These are phyloP conservation scores for Elsinoe batatas DNA, from an alignment of 2,329 filamentous ascomycete species.

Conservation along the genomic window DNA sequence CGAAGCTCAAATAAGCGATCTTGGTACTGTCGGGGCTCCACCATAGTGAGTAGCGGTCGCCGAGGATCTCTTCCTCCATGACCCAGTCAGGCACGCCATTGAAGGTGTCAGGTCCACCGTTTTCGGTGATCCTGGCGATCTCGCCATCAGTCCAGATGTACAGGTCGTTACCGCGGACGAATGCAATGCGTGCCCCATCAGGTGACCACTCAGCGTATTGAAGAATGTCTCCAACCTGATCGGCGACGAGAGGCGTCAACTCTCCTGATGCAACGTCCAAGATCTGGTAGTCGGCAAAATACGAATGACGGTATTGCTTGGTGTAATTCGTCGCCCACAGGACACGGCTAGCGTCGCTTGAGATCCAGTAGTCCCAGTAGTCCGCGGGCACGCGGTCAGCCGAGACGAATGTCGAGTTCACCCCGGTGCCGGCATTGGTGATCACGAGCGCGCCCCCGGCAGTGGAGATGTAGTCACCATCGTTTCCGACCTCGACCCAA, in stretches of 20 bases:
- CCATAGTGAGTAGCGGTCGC: constrained; percentile 44
- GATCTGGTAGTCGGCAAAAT: constrained; percentile 56
- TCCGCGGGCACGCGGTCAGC: constrained; percentile 48
- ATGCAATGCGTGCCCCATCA: constrained; percentile 49
- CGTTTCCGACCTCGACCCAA: constrained; percentile 50
- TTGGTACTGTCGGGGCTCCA: constrained; percentile 48
- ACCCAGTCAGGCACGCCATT: constrained; percentile 58
- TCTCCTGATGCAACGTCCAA: constrained; percentile 51
- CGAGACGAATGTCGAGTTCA: constrained; percentile 48
- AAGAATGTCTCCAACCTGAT: constrained; percentile 56
- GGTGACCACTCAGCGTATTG: constrained; percentile 57
- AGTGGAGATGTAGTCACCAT: constrained; percentile 52
- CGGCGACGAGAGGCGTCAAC: constrained; percentile 45
- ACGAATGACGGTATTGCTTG: constrained; percentile 59
- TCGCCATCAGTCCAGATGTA: constrained; percentile 49
- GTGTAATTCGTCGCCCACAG: constrained; percentile 57
- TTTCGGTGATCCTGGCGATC: constrained; percentile 47
- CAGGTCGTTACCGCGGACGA: constrained; percentile 57
- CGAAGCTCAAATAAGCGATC: constrained; percentile 47
- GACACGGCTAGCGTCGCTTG: constrained; percentile 48
- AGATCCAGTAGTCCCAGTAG: constrained; percentile 51
- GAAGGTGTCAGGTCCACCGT: constrained; percentile 54
- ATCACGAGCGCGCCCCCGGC: constrained; percentile 46
- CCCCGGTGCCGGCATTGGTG: constrained; percentile 51
- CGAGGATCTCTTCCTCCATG: constrained; percentile 51